Evolutionary conservation across 106 monocot genomes (phyloP).

Genomic region (Dactylorhiza incarnata): DNA sequence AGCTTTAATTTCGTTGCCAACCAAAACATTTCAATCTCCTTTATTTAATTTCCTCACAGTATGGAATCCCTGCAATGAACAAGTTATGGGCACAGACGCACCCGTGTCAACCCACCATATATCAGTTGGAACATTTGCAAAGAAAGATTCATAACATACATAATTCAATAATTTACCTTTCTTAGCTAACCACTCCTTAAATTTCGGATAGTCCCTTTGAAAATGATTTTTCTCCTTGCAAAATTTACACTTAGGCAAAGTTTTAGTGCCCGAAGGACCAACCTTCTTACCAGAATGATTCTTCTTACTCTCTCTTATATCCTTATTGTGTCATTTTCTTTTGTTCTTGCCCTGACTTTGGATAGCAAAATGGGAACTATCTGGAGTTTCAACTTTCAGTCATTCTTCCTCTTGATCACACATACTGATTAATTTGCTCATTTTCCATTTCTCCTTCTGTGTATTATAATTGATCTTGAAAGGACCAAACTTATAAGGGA

Average conservation of each 20-base stretch:
- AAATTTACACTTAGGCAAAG: neutral
- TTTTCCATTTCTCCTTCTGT: slow-evolving; percentile 6
- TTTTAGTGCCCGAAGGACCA: neutral
- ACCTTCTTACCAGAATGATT: neutral
- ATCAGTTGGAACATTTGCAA: neutral
- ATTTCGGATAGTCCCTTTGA: neutral
- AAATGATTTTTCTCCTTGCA: neutral
- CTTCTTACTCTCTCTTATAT: neutral
- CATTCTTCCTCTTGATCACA: too few species aligned
- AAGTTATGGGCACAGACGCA: neutral
- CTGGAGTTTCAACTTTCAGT: too few species aligned
- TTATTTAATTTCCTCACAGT: neutral
- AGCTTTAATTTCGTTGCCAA: neutral
- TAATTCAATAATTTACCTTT: neutral
- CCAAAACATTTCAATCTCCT: neutral
- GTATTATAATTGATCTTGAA: slow-evolving; percentile 13
- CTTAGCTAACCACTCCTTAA: neutral
- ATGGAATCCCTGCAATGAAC: slow-evolving; percentile 4
- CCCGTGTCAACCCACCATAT: neutral
- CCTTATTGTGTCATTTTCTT: neutral
- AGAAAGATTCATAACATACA: neutral
- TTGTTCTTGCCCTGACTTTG: neutral
- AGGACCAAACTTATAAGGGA: slow-evolving; percentile 3
- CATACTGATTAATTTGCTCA: neutral
- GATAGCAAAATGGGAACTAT: too few species aligned